Evolutionary conservation across 495 filamentous ascomycete genomes (phyloP), one percentile per base, ranked within the genome.

Genomic region (Lasiosphaeria miniovina): DNA sequence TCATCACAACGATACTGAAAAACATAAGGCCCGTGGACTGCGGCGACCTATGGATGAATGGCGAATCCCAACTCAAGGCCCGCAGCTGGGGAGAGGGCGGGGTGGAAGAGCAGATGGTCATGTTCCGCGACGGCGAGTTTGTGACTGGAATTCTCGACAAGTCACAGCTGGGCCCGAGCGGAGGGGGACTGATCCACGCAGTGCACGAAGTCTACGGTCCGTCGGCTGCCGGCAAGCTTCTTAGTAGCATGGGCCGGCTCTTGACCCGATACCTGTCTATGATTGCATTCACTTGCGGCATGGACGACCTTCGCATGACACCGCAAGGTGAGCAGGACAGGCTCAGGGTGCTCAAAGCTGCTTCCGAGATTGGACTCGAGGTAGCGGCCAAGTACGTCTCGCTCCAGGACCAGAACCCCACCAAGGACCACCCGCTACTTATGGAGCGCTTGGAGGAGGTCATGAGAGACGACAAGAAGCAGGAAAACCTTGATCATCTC

Each of bases 151-250:
- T 99, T 65, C 83, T 99, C 34, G 95, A 99, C 73, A 99, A 99
- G 75, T 88, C 89, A 49, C 95, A 98, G 61, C 85, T 99, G 53
- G 95, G 95, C 56, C 90, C 95, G 36, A 88, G 80, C 55, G 83
- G 85, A 60, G 92, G 93, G 52, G 95, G 95, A 59, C 80, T 99
- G 38, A 85, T 99, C 55, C 93, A 99, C 72, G 84, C 90, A 0
- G 82, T 99, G 5, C 91, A 98, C 68, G 95, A 99, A 67, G 83
- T 91, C 12, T 98, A 97, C 72, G 95, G 95, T 17, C 90, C 93
- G 55, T 87, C 85, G 17, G 78, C 84, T 58, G 93, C 95, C 24
- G 93, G 92, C 35, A 88, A 88, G 67, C 76, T 96, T 1, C 83
- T 99, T 49, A 91, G 91, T 76, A 86, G 95, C 64, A 78, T 98